Percentiles rank a stretch among this genome's conserved stretches.
Evolutionary conservation across 1,139 yeast genomes (phyloP).

Genomic region (Protomyces pachydermus): DNA sequence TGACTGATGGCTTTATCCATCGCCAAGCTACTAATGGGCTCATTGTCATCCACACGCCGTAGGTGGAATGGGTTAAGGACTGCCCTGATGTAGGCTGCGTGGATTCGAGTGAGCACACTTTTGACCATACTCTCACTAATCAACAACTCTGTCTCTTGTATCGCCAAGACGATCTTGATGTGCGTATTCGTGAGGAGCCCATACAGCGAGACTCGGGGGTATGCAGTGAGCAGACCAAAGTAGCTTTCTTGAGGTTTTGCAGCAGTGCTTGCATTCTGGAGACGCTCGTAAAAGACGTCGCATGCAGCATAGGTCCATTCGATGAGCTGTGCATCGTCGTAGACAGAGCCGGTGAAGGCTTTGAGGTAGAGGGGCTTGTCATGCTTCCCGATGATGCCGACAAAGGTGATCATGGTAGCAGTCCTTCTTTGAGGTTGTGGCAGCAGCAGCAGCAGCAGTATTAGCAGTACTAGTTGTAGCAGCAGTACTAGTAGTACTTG

Average conservation of each 20-base stretch:
- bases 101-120: conserved; percentile 1
- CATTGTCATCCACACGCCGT: conserved; percentile 18
- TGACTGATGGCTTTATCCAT: conserved; percentile 16
- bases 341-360: neutral
- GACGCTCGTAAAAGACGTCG: conserved; percentile 13
- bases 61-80: conserved; percentile 23
- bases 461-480: neutral
- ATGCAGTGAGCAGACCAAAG: conserved; percentile 41
- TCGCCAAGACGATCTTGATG: conserved; percentile 37
- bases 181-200: conserved; percentile 43
- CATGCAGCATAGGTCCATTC: conserved; percentile 19
- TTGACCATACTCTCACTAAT: conserved; percentile 5
- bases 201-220: conserved; percentile 45
- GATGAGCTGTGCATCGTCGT: conserved; percentile 21
- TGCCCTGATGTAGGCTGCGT: conserved; percentile 15
- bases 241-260: conserved; percentile 37
- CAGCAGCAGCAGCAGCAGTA: neutral
- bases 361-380: conserved; percentile 21
- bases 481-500: neutral
- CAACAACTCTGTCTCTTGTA: neutral
- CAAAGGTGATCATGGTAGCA: conserved; percentile 8
- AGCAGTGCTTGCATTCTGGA: neutral
- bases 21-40: conserved; percentile 7
- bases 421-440: no score
- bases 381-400: conserved; percentile 23